These are phyloP conservation scores for Emmonsiellopsis sp. DNA, from an alignment of 2,329 filamentous ascomycete genomes.

Conservation along the genomic window DNA sequence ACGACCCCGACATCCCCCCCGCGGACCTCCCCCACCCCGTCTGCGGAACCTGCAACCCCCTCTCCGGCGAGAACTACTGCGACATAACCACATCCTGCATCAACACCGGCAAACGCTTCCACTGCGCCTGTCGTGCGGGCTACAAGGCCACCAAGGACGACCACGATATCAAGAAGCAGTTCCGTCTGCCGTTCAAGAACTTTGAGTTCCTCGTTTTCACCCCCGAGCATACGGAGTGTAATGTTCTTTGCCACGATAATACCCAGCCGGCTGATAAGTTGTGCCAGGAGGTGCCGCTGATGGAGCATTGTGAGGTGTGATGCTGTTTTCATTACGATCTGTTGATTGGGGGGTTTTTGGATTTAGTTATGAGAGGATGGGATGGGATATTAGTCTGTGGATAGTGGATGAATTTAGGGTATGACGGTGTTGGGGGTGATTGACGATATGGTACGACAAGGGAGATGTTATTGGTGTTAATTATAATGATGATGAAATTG, in stretches of 20 bases:
- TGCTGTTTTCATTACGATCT: too few species aligned
- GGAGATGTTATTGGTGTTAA: too few species aligned
- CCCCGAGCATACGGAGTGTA: conserved; percentile 25
- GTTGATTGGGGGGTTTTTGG: too few species aligned
- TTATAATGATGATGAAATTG: too few species aligned
- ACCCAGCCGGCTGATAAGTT: conserved; percentile 22
- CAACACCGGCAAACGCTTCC: conserved; percentile 31
- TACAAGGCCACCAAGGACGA: conserved; percentile 29
- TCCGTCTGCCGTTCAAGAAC: conserved; percentile 29
- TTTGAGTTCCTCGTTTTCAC: conserved; percentile 33
- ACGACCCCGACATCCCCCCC: neutral
- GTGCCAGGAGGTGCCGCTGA: conserved; percentile 27
- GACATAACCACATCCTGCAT: conserved; percentile 38
- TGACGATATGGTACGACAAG: too few species aligned
- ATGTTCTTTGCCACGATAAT: conserved; percentile 28
- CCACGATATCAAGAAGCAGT: conserved; percentile 23
- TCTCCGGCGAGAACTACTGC: conserved; percentile 32
- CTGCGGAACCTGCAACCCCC: conserved; percentile 32
- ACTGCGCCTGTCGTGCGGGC: conserved; percentile 34
- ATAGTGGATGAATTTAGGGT: too few species aligned
- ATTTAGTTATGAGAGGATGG: too few species aligned
- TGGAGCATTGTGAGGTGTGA: conserved; percentile 22
- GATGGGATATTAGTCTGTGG: too few species aligned
- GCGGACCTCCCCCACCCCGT: neutral
- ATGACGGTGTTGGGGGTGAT: too few species aligned